These are phyloP conservation scores for Marchantia paleacea DNA, from an alignment of 225 moss, liverwort and hornwort species.

Conservation along the genomic window DNA sequence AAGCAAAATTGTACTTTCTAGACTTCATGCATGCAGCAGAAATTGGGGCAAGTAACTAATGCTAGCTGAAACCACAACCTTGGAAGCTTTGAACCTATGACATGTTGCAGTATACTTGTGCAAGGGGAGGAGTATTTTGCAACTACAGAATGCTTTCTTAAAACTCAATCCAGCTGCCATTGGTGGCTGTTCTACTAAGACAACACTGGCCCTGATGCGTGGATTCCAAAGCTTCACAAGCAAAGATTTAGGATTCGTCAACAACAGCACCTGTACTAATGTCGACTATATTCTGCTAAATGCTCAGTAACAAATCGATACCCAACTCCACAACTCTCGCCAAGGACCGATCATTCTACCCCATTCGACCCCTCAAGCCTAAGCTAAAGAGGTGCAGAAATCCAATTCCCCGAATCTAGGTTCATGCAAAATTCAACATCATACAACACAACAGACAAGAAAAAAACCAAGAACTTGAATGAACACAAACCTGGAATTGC, in stretches of 20 bases:
- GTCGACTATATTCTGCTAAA: too few species aligned
- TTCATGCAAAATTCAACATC: background rate
- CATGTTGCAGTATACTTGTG: background rate
- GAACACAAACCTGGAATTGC: conserved; percentile 57
- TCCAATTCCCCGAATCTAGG: background rate
- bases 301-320: too few species aligned
- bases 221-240: background rate
- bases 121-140: background rate
- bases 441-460: background rate
- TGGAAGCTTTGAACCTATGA: background rate
- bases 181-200: background rate
- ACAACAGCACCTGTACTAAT: too few species aligned
- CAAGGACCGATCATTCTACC: background rate
- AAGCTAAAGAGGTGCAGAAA: too few species aligned
- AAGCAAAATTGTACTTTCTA: background rate
- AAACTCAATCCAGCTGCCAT: background rate
- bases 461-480: background rate
- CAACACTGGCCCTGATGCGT: background rate
- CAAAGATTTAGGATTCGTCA: too few species aligned
- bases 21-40: background rate
- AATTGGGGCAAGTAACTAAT: background rate
- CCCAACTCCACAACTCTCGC: background rate
- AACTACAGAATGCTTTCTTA: background rate
- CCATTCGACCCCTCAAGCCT: too few species aligned
- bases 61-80: background rate